These are phyloP conservation scores for Suillus ampliporus DNA, from an alignment of 768 basidiomycete genomes.

Conservation along the genomic window DNA sequence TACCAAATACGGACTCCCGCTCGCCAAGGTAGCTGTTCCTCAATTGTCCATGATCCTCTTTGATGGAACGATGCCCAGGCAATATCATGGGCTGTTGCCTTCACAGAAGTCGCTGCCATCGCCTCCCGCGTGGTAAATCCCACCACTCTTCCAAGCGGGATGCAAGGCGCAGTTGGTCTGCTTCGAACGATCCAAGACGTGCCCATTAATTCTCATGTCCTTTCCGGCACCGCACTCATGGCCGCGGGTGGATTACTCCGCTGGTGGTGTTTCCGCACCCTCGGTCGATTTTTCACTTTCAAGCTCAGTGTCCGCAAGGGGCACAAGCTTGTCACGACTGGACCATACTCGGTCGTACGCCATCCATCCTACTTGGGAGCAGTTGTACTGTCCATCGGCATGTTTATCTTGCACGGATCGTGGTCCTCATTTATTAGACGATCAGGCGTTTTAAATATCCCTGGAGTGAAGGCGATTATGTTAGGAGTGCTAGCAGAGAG, in stretches of 20 bases:
- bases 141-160: neutral
- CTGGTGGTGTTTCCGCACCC: conserved; percentile 34
- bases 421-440: conserved; percentile 10
- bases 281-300: conserved; percentile 49
- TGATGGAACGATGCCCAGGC: neutral
- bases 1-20: neutral
- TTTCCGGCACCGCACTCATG: conserved; percentile 12
- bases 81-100: conserved; percentile 4
- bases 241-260: conserved; percentile 29
- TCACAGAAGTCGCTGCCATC: conserved; percentile 4
- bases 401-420: conserved; percentile 12
- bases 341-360: conserved; percentile 49
- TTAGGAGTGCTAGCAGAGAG: neutral
- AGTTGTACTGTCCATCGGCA: conserved; percentile 12
- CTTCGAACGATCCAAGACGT: neutral
- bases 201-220: neutral
- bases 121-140: neutral
- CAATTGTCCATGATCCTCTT: neutral
- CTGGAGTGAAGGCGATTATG: neutral
- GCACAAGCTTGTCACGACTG: conserved; percentile 47
- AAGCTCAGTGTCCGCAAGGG: conserved; percentile 46
- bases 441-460: conserved; percentile 4
- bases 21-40: neutral
- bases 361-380: conserved; percentile 50
- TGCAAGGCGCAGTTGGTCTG: neutral